Base-by-base conservation (phyloP, 2,329 filamentous ascomycete species). In the Fusarium sp. region DNA sequence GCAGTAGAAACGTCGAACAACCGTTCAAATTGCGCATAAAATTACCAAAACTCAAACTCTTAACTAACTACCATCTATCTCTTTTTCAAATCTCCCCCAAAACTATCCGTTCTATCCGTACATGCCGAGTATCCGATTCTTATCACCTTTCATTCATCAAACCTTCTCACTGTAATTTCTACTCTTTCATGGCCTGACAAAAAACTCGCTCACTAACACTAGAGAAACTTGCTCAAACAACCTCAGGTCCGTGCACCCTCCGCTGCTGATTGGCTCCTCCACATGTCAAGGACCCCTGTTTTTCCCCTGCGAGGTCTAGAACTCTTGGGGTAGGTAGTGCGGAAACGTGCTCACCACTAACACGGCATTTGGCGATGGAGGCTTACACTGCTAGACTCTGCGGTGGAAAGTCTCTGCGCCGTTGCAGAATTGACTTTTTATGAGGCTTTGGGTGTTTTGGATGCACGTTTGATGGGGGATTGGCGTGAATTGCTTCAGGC, bases 191-290 rank as follows among this genome's bases (percentile, higher is more conserved):
- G 33, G 49, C n/a, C 49, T 54, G 33, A 54, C 49, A 41, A 51
- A 46, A 66, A 70, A 69, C 60, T 64, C 59, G 59, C 64, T 62
- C 61, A 69, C 63, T 66, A 72, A 70, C 46, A 59, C 37, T 6
- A 9, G 27, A 45, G 19, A 82, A 82, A 82, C 80, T 82, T 82
- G 80, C 80, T 82, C 80, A 82, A 82, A 82, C 68, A 78, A 69
- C 75, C 80, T 80, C 80, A 82, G 45, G 71, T 72, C 62, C 64
- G 69, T 68, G 70, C 69, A 72, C 54, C 55, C 39, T 46, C 33
- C 1, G 4, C 4, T 14, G 58, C 49, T 63, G 63, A 77, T 78
- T 78, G 76, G 76, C 46, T 33, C 44, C 55, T 63, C 62, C 46
- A 41, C 46, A 52, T 7, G 29, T 60, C 45, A 23, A 54, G 33